Evolutionary conservation across 1,284 basidiomycete species (phyloP).

Genomic region (Wallemia mellicola): DNA sequence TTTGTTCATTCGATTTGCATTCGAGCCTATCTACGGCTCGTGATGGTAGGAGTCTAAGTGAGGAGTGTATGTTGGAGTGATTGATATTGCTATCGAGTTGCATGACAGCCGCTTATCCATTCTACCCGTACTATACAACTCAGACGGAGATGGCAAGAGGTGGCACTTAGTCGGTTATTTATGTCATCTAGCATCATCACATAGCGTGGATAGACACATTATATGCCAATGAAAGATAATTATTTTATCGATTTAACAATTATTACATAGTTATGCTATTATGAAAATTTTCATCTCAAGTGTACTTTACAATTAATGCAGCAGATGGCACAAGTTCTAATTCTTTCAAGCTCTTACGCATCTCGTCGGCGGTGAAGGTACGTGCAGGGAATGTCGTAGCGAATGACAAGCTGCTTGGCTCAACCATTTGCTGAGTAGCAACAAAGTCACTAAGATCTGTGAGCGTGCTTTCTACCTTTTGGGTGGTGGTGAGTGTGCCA

Average conservation of each 20-base stretch:
- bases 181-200: too few relatives aligned
- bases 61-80: too few relatives aligned
- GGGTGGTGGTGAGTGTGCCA: conserved; percentile 34
- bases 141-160: too few relatives aligned
- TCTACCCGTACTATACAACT: too few relatives aligned
- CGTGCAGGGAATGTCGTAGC: conserved; percentile 56
- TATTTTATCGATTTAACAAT: too few relatives aligned
- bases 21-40: neutral
- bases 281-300: neutral
- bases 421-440: conserved; percentile 33
- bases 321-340: neutral
- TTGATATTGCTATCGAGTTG: too few relatives aligned
- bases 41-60: too few relatives aligned
- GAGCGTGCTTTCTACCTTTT: conserved; percentile 43
- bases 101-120: too few relatives aligned
- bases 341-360: neutral
- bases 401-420: conserved; percentile 44
- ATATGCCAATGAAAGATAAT: too few relatives aligned
- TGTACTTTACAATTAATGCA: neutral
- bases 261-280: too few relatives aligned
- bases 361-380: conserved; percentile 2
- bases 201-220: too few relatives aligned
- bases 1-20: neutral
- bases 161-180: too few relatives aligned
- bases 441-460: conserved; percentile 59